These are phyloP conservation scores for Saussurea involucrata DNA, from an alignment of 129 eudicot species.

Conservation along the genomic window DNA sequence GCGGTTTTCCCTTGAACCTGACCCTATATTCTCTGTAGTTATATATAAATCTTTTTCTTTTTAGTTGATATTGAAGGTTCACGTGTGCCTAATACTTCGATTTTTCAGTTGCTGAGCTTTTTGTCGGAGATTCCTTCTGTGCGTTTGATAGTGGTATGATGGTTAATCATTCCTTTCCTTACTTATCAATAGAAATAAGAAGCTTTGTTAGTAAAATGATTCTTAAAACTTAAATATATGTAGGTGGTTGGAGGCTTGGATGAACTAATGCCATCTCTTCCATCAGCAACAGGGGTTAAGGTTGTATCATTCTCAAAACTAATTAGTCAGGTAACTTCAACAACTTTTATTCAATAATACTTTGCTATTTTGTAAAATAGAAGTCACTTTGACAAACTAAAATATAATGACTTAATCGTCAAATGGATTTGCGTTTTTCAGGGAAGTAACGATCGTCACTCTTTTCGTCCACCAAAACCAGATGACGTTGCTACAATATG, in stretches of 20 bases:
- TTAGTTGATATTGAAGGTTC: not conserved
- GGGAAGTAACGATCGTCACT: constrained; percentile 57
- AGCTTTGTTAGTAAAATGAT: not conserved
- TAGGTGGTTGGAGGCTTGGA: constrained; percentile 92
- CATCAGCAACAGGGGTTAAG: constrained; percentile 58
- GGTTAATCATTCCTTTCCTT: not conserved
- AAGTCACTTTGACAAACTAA: too few species aligned
- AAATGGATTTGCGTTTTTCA: constrained; percentile 20
- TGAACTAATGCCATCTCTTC: constrained; percentile 65
- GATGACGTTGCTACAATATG: constrained; percentile 84
- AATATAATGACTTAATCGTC: not conserved
- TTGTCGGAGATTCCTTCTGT: constrained; percentile 86
- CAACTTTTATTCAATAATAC: not conserved
- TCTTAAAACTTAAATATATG: not conserved
- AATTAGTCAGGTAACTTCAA: constrained; percentile 54
- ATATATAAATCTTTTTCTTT: not conserved
- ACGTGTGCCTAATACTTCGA: constrained; percentile 17
- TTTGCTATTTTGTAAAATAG: not conserved
- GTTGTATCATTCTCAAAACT: constrained; percentile 68
- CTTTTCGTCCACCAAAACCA: constrained; percentile 69
- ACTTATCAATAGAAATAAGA: not conserved
- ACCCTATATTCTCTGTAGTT: too few species aligned
- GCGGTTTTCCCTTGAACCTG: too few species aligned
- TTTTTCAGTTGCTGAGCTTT: constrained; percentile 75
- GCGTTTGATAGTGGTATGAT: constrained; percentile 76